Base-by-base conservation (phyloP, 768 basidiomycete species). In the Pulveroboletus ravenelii region DNA sequence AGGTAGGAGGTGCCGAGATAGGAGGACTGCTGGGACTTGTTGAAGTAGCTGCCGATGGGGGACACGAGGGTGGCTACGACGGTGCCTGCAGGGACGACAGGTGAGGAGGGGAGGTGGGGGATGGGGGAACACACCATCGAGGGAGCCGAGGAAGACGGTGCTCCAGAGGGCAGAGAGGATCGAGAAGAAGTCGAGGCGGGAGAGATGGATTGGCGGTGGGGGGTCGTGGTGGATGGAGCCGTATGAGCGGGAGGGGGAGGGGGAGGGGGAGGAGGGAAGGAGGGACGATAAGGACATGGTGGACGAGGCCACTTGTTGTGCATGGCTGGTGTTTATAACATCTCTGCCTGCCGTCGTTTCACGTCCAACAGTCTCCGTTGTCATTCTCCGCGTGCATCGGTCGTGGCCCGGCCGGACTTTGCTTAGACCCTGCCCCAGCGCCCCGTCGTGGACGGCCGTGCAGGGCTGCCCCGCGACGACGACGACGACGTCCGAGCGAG, bases 1-100 rank as follows among this genome's bases (percentile, higher is more conserved):
- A 94, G 72, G 72, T 93, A 93, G 12, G 89, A 79, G 12, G 91
- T 92, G 30, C 89, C 93, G 51, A 96, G 84, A 68, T 94, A 93
- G 1, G 88, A 88, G 13, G 89, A 79, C 56, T 87, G 81, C 61
- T 85, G 81, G 32, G 84, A 85, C 65, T 85, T 85, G 61, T 82
- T 75, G 70, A 91, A 93, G 62, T 87, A 78, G 62, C 87, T 90
- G 47, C 90, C 91, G 56, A 93, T 92, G 50, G 89, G 87, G 37
- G 85, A 80, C 51, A 90, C 72, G 44, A 93, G 77, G 2, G 91
- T 93, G 25, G 90, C 91, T 52, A 93, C 90, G 59, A 93, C 84
- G 5, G 89, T 92, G 58, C 87, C 88, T 66, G 43, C 36, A 36
- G 54, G 40, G 45, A 41, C n/a, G n/a, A n/a, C n/a, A n/a, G 42